These are phyloP conservation scores for Chalaropsis ovoidea DNA, from an alignment of 2,329 filamentous ascomycete genomes.

Conservation along the genomic window DNA sequence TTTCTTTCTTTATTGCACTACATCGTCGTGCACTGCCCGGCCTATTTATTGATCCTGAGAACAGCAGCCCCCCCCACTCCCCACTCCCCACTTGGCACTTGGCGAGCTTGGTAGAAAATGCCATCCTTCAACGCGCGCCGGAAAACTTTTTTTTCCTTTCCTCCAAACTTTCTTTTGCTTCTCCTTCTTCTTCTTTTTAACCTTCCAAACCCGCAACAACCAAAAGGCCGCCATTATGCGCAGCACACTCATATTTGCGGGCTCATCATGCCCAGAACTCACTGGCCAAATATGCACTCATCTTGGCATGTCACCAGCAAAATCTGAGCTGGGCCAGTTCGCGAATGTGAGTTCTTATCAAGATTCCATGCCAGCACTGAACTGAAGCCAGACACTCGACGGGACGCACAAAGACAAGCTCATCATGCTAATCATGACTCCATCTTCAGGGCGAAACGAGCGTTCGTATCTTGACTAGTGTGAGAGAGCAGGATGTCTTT, in stretches of 20 bases:
- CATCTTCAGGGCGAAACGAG: conserved; percentile 54
- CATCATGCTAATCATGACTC: conserved; percentile 28
- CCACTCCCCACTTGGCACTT: background rate
- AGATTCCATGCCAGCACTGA: conserved; percentile 1
- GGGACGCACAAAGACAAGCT: conserved; percentile 5
- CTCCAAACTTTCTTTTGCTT: conserved; percentile 22
- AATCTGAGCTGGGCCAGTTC: conserved; percentile 58
- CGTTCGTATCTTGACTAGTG: conserved; percentile 59
- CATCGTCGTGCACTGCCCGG: too few relatives aligned
- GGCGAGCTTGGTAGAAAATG: background rate
- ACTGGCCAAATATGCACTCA: conserved; percentile 58
- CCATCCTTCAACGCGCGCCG: background rate
- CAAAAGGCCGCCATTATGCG: conserved; percentile 39
- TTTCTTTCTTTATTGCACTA: too few relatives aligned
- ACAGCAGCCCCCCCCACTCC: background rate
- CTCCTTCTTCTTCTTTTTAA: conserved; percentile 23
- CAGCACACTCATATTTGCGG: conserved; percentile 58
- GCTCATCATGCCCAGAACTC: conserved; percentile 56
- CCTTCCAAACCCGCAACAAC: background rate
- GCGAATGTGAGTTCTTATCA: conserved; percentile 47
- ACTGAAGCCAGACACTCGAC: conserved; percentile 9
- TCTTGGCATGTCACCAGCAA: conserved; percentile 53
- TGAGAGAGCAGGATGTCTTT: conserved; percentile 97
- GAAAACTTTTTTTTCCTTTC: conserved; percentile 4
- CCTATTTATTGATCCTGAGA: too few relatives aligned